Base-by-base conservation (phyloP, 306 rosid species). In the Fagus sylvatica region DNA sequence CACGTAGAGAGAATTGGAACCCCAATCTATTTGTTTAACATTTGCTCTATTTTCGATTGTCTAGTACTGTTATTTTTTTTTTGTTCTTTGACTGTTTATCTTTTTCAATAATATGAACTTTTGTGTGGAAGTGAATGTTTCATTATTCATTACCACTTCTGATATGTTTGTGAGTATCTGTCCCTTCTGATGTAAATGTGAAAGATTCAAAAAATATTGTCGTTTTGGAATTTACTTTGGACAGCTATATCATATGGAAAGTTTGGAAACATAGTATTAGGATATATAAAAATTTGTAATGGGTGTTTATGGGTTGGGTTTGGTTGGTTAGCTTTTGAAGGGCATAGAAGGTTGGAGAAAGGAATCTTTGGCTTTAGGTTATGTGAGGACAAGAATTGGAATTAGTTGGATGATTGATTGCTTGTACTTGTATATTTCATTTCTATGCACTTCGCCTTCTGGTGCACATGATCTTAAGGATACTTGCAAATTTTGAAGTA, bases 301-400 rank as follows among this genome's bases (percentile, higher is more conserved):
- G 7, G 48, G 17, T 3, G 9, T 34, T 5, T 57, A 2, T 70
- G 70, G 49, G 62, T 59, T 78, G 76, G 71, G 71, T 71, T 46
- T 46, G 51, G 51, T 78, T 56, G 68, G 36, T 0, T 7, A 57
- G 32, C 64, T 57, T 57, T 57, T 7, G 1, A 2, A n/a, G n/a
- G 19, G 46, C 28, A 40, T 7, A 28, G 1, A 5, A 15, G 37
- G 60, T 49, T 1, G 49, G 75, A 33, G 22, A 6, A 12, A 37
- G 75, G 39, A 69, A 77, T 75, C 7, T 74, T 16, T 60, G 56
- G 6, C 30, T 59, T 57, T 43, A 11, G 36, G 64, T 7, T 57
- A 2, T 34, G 32, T 57, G 3, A 57, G 36, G 15, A 22, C 62
- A 7, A 56, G 10, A 22, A 7, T 0, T 6, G 64, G 72, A 10